Evolutionary conservation across 1,284 basidiomycete species (phyloP), one percentile per base, ranked within the genome.

Genomic region (Takashimella tepidaria): DNA sequence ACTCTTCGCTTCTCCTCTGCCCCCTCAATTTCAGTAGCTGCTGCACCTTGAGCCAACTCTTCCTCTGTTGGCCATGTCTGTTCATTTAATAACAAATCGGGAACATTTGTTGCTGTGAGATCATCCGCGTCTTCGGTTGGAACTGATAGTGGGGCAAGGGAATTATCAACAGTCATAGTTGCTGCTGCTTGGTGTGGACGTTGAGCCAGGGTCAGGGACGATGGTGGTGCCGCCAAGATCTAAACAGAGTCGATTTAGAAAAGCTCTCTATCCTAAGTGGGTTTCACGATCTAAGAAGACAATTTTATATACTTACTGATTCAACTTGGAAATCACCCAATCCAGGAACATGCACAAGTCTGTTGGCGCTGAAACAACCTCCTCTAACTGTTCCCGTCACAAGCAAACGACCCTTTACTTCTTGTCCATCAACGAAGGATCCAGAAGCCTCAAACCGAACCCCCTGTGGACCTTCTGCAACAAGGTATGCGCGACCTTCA

Each of bases 41-140:
- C 74, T 8, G 59, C 63, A 20, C 67, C 69, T 11, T 55, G 55
- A 49, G 78, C 79, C 85, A 98, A 89, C 72, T 98, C 95, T 63
- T 98, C 95, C 70, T 98, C 92, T 0, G 92, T 97, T 0, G 95
- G 95, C 93, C 95, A 98, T 0, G 95, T 98, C 75, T 98, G 95
- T 69, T 98, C 95, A 68, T 95, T 95, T 13, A 81, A 84, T 75
- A 97, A 81, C 56, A 89, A 84, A 64, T 98, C 92, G 0, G 88
- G 88, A 26, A 87, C 84, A 68, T 98, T 97, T 56, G 83, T 86
- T 1, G 89, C 89, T 2, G 90, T 82, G 25, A 98, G 78, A 4
- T 93, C 95, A 71, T 98, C 95, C 1, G 88, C 89, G 1, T 83
- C 79, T 5, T 86, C 84, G 0, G 80, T 73, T 50, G 83, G 79